Base-by-base conservation (phyloP, 2,329 filamentous ascomycete species). In the Apiospora hydei region DNA sequence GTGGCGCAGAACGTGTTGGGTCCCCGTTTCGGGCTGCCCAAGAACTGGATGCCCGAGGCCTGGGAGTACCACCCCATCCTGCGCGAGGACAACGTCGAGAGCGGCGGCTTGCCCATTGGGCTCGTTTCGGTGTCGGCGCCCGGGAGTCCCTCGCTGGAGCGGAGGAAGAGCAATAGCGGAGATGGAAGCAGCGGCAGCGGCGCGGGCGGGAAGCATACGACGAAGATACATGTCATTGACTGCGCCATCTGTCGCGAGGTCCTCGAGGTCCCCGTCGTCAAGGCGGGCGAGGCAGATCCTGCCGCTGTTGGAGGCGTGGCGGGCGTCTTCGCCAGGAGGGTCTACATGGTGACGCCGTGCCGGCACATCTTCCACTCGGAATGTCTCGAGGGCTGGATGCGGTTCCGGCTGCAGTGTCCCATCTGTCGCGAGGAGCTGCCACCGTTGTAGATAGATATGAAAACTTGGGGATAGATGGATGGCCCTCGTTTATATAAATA, bases 281-380 rank as follows among this genome's bases (percentile, higher is more conserved):
- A 87, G 69, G 86, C 88, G 0, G 88, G 87, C 13, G 86, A 86
- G 53, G 86, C 87, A 61, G 87, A 88, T 13, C 81, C 82, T 0
- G 75, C 83, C 4, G 81, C 80, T 5, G 81, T 80, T 0, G 86
- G 86, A 64, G 88, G 89, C 44, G 88, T 91, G 72, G 85, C 90
- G 0, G 91, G 91, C 43, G 89, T 98, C 71, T 86, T 98, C 76
- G 93, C 93, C 44, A 87, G 96, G 73, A 89, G 95, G 69, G 87
- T 89, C 77, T 98, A 98, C 83, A 99, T 99, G 96, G 94, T 98
- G 30, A 99, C 96, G 72, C 96, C 96, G 67, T 99, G 96, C 82
- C 87, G 95, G 71, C 96, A 99, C 84, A 95, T 98, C 68, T 99
- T 99, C 81, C 96, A 99, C 80, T 96, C 92, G 71, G 86, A 88